A percentile compares a stretch with the other conserved stretches of the same genome.
phyloP scores from a whole-genome alignment of 805 yeast species.

The Lipomyces anomalus region DNA sequence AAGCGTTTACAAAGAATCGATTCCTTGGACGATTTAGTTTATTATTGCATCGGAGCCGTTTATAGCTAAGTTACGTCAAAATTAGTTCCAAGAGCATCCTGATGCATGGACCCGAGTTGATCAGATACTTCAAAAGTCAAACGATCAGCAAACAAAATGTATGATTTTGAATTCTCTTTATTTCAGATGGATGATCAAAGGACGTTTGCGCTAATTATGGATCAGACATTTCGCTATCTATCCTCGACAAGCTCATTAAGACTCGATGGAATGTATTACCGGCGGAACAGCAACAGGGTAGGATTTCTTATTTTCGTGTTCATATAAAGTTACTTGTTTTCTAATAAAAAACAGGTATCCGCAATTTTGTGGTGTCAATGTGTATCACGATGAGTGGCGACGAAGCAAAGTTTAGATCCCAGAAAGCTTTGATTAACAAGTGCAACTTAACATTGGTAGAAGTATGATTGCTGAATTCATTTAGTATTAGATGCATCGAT shows the following conservation, averaged over 20 bases:
- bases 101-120: slow-evolving; percentile 96
- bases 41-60: no score
- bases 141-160: slow-evolving; percentile 81
- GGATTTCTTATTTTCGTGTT: neutral
- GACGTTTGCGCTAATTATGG: neutral
- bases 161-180: slow-evolving; percentile 13
- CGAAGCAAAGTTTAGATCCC: slow-evolving; percentile 60
- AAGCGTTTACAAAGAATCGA: neutral
- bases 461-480: slow-evolving; percentile 12
- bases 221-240: slow-evolving; percentile 67
- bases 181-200: neutral
- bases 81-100: slow-evolving; percentile 85
- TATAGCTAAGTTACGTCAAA: no score
- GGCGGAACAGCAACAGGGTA: slow-evolving; percentile 63
- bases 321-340: neutral
- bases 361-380: slow-evolving; percentile 92
- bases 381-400: slow-evolving; percentile 85
- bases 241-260: slow-evolving; percentile 81
- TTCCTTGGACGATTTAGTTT: no score
- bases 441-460: slow-evolving; percentile 84
- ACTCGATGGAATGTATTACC: slow-evolving; percentile 94
- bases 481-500: no score
- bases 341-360: slow-evolving; percentile 53
- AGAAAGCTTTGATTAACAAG: slow-evolving; percentile 81
- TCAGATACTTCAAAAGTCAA: slow-evolving; percentile 70